Base-by-base conservation (phyloP, 208 protist species). In the Kentomonas sorsogonicus region DNA sequence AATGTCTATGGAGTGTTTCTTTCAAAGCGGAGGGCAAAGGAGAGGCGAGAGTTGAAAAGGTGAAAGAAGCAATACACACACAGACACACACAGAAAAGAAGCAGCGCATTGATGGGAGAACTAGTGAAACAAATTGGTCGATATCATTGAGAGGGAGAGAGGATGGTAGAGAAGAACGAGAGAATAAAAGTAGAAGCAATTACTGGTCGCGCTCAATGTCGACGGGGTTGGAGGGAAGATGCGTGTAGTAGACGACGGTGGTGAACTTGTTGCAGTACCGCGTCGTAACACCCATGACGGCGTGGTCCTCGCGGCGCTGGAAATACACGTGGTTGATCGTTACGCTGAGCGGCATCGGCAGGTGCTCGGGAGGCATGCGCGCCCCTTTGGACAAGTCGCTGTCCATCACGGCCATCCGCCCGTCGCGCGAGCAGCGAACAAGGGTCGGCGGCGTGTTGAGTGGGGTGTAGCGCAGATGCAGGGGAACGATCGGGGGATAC, bases 301-400 rank as follows among this genome's bases (percentile, higher is more conserved):
- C 71, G 66, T 94, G 85, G 60, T 93, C 78, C 40, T 92, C 89
- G 25, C 86, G 72, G 38, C 80, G 79, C 72, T 93, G 87, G 67
- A 96, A 96, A 74, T 96, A 96, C 41, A 93, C 83, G 66, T 96
- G 89, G 61, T 96, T 96, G 66, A 96, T 89, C 13, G 89, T 94
- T 20, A 93, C 89, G 56, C 79, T 91, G 39, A 93, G 78, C 10
- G 89, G 89, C 33, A 93, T 65, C 18, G 89, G 89, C 29, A 96
- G 79, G 60, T 92, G 71, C 69, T 91, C 87, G 4, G 83, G 78
- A 1, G 62, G 29, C 57, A 81, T 60, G 16, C 31, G 63, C 6
- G 25, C 25, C 9, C 11, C 16, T 4, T 53, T 23, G 2, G 27
- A 31, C 18, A 59, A 45, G 59, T 57, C 51, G 40, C 48, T 70